phyloP scores from a whole-genome alignment of 352 stramenopile genomes.

The Halophytophthora polymorphica region DNA sequence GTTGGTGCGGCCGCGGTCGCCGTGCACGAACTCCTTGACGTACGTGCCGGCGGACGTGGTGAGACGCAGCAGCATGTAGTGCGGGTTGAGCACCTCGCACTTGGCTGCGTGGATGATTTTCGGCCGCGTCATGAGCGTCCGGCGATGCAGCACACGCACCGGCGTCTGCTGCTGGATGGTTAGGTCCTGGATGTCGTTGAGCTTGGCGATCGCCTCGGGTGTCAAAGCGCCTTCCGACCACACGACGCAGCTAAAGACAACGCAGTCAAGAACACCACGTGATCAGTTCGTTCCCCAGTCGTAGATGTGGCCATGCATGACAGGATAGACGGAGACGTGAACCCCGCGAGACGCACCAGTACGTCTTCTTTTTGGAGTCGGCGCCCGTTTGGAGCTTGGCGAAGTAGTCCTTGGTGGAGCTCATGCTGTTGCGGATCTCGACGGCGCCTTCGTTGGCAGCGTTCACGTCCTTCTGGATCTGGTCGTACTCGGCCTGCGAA shows the following conservation, averaged over 20 bases:
- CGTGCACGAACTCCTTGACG: slow-evolving; percentile 99
- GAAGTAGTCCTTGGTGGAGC: slow-evolving; percentile 80
- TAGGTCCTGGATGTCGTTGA: slow-evolving; percentile 82
- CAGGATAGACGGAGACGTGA: not conserved
- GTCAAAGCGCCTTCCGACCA: slow-evolving; percentile 68
- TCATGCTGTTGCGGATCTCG: slow-evolving; percentile 77
- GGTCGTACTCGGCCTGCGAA: slow-evolving; percentile 40
- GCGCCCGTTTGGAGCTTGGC: slow-evolving; percentile 69
- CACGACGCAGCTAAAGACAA: slow-evolving; percentile 59
- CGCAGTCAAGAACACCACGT: not conserved
- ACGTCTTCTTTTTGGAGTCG: slow-evolving; percentile 88
- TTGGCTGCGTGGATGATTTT: slow-evolving; percentile 89
- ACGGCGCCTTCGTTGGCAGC: slow-evolving; percentile 69
- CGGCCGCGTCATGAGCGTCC: slow-evolving; percentile 90
- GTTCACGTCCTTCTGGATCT: slow-evolving; percentile 66
- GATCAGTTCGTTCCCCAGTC: not conserved
- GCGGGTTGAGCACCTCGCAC: slow-evolving; percentile 91
- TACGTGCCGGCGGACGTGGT: slow-evolving; percentile 96
- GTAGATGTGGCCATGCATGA: not conserved
- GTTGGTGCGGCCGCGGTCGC: slow-evolving; percentile 96
- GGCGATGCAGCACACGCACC: slow-evolving; percentile 96
- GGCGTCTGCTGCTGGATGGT: slow-evolving; percentile 95
- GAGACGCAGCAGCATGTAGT: slow-evolving; percentile 96
- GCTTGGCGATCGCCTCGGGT: slow-evolving; percentile 50
- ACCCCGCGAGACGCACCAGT: slow-evolving; percentile 46